A percentile compares a stretch with the other conserved stretches of the same genome.
These are phyloP conservation scores for Arctium lappa DNA, from an alignment of 129 eudicot species.

Conservation along the genomic window DNA sequence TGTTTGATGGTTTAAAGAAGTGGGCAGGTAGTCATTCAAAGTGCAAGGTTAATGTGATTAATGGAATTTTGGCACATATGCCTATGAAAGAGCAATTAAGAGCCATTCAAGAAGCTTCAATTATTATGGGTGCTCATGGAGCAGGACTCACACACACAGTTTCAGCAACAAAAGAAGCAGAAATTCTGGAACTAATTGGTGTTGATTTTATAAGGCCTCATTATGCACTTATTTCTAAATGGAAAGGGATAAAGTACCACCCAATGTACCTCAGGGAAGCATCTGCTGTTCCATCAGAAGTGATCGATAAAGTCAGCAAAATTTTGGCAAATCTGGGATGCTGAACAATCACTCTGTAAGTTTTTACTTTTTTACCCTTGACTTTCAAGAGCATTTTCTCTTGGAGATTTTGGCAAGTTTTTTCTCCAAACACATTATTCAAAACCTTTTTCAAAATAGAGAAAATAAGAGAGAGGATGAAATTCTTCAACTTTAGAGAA, in stretches of 20 bases:
- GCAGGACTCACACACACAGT: conserved; percentile 80
- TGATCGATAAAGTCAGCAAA: conserved; percentile 33
- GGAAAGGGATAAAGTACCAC: conserved; percentile 76
- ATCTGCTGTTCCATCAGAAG: conserved; percentile 45
- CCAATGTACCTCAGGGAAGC: conserved; percentile 42
- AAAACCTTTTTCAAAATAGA: too few species aligned
- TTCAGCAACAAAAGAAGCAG: conserved; percentile 47
- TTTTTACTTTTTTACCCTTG: not conserved
- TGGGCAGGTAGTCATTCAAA: conserved; percentile 43
- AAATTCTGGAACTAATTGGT: conserved; percentile 54
- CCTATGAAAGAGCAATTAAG: conserved; percentile 70
- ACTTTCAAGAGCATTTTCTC: not conserved
- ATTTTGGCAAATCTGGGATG: conserved; percentile 41
- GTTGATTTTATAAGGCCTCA: conserved; percentile 59
- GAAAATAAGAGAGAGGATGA: not conserved
- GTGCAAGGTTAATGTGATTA: conserved; percentile 50
- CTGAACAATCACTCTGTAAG: not conserved
- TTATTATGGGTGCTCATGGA: conserved; percentile 75
- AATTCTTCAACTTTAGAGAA: not conserved
- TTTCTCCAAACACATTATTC: too few species aligned
- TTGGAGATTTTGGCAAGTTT: too few species aligned
- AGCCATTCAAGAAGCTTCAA: conserved; percentile 64
- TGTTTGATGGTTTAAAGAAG: conserved; percentile 38
- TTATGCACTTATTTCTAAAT: conserved; percentile 47
- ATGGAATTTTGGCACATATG: conserved; percentile 75